Percentiles rank a stretch among this genome's conserved stretches.
phyloP scores from a whole-genome alignment of 305 asterid species.

The Solanum hybrid region DNA sequence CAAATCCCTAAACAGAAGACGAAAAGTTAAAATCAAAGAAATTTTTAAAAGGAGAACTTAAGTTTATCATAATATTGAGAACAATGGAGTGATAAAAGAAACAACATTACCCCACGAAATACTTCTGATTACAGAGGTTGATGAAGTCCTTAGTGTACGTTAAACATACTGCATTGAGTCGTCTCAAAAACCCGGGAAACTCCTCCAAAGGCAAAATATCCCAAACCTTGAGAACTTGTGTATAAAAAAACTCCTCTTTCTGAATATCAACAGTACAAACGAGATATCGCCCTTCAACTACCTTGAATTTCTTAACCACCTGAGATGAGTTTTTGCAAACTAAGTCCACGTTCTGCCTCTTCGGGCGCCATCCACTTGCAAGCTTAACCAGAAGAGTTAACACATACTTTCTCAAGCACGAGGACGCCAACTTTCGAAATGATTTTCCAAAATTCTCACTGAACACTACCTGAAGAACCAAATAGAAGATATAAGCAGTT shows the following conservation, averaged over 20 bases:
- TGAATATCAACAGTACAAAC: conserved; percentile 51
- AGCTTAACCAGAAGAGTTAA: conserved; percentile 38
- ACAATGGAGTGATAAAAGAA: background rate
- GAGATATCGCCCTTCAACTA: conserved; percentile 35
- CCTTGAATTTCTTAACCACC: conserved; percentile 46
- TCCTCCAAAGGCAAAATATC: conserved; percentile 40
- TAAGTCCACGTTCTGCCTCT: conserved; percentile 37
- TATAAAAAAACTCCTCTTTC: conserved; percentile 32
- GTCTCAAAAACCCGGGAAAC: conserved; percentile 30
- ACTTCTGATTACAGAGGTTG: conserved; percentile 40
- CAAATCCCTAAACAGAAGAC: conserved; percentile 30
- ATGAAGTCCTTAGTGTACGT: conserved; percentile 46
- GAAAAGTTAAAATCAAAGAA: background rate
- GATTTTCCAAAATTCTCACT: conserved; percentile 51
- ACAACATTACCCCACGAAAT: conserved; percentile 42
- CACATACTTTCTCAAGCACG: conserved; percentile 26
- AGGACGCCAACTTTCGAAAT: conserved; percentile 26
- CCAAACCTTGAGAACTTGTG: conserved; percentile 68
- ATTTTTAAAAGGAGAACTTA: background rate
- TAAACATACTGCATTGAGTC: conserved; percentile 35
- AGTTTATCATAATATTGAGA: background rate
- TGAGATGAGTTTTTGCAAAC: conserved; percentile 32
- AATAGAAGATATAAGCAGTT: background rate
- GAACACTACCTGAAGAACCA: conserved; percentile 36
- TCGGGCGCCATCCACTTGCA: conserved; percentile 73